These are phyloP conservation scores for Suzukiozyma palmioleophila DNA, from an alignment of 1,139 yeast genomes.

Conservation along the genomic window DNA sequence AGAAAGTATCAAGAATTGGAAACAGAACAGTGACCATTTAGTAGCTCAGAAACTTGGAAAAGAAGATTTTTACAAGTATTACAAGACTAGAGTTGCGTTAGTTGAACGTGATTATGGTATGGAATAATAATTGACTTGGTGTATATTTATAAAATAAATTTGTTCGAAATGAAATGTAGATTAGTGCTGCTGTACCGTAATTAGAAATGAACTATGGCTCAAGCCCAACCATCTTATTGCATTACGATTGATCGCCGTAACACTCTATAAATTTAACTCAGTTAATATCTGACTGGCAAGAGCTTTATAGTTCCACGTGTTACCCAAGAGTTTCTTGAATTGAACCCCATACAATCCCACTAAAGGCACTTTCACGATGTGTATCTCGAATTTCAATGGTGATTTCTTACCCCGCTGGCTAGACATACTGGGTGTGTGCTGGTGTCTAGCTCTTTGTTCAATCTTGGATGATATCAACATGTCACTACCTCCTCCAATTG, in stretches of 20 bases:
- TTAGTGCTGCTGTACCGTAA: not conserved
- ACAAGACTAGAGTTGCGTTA: constrained; percentile 11
- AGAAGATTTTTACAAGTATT: constrained; percentile 10
- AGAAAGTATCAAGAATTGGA: constrained; percentile 12
- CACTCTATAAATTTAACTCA: constrained; percentile 59
- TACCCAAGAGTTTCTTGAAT: constrained; percentile 88
- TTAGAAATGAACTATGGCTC: not conserved
- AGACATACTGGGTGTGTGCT: constrained; percentile 23
- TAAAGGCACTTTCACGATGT: constrained; percentile 87
- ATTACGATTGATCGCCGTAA: not conserved
- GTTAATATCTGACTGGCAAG: constrained; percentile 81
- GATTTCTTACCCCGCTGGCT: constrained; percentile 18
- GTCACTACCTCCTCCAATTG: constrained; percentile 56
- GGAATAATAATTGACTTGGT: not conserved
- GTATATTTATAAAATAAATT: not conserved
- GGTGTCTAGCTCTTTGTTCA: constrained; percentile 46
- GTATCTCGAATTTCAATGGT: constrained; percentile 86
- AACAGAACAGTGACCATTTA: constrained; percentile 12
- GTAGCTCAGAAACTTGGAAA: constrained; percentile 13
- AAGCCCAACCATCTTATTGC: not conserved
- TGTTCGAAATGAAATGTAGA: not conserved
- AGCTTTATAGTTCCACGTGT: constrained; percentile 95
- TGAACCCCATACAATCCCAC: constrained; percentile 92
- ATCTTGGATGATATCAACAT: constrained; percentile 59
- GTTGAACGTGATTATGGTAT: constrained; percentile 12